Evolutionary conservation across 2,329 filamentous ascomycete genomes (phyloP), one percentile per base, ranked within the genome.

Genomic region (Geosmithia flava): DNA sequence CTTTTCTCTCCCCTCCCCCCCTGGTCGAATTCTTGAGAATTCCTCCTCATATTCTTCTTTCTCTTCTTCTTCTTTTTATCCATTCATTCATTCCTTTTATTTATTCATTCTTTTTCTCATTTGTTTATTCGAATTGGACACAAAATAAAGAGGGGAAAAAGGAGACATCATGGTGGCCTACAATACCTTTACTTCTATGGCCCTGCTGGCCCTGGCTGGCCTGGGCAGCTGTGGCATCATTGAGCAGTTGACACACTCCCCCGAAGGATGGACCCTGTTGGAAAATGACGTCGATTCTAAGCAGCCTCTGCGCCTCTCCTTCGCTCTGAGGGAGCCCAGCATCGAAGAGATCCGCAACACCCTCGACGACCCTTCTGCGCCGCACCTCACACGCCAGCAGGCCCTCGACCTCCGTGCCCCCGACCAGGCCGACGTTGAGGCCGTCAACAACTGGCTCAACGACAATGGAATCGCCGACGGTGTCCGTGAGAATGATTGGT

Each of bases 401-500:
- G 58, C 68, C 3, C 53, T 56, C 0, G 50, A 55, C 5, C 64
- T 70, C 46, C 63, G 68, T 41, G 52, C 56, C 8, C 66, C 70
- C 0, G 56, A 59, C 8, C 48, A 56, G 2, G 51, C 58, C 2
- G 61, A 67, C 7, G 59, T 68, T 8, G 49, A 62, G 10, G 51
- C 55, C 1, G 68, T 76, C 3, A 50, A 64, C 6, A 48, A 51
- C 7, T 76, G 72, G 73, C 59, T 76, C 2, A 55, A 54, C 27
- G 56, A 61, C 2, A 62, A 62, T 41, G 66, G 63, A 5, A 59
- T 75, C 20, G 51, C 52, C 5, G 54, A 64, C 19, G 53, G 60
- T 8, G 57, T 56, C 1, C 52, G 55, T 1, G 59, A 66, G 23
- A 62, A 64, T 20, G 63, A 70, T 15, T 70, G 69, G 62, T 56